Conservation (phyloP, 805 yeast genomes). For the Zygosaccharomyces lentus region DNA sequence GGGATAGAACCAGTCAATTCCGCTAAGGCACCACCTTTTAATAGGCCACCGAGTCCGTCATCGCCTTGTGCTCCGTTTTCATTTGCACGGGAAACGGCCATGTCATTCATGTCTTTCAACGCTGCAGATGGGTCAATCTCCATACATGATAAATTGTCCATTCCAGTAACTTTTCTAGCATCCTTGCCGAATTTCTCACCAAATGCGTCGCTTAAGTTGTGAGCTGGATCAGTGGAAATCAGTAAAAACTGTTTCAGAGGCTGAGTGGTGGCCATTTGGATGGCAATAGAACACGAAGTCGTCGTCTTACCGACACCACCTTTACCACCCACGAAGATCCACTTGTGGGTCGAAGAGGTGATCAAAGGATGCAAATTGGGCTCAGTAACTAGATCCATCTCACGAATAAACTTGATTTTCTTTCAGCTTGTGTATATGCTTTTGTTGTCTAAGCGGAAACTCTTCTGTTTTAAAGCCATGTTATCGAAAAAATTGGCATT, state of each 20-base stretch:
- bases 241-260: constrained; percentile 77
- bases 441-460: background rate
- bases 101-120: constrained; percentile 75
- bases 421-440: background rate
- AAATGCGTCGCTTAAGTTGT: constrained; percentile 94
- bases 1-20: constrained; percentile 95
- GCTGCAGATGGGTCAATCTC: constrained; percentile 97
- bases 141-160: constrained; percentile 89
- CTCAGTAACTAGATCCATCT: constrained; percentile 57
- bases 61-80: constrained; percentile 42
- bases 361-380: constrained; percentile 68
- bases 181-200: constrained; percentile 98
- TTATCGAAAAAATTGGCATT: background rate
- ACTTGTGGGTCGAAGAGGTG: constrained; percentile 67
- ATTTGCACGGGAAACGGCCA: constrained; percentile 36
- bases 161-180: constrained; percentile 88
- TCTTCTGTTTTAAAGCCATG: background rate
- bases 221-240: constrained; percentile 98
- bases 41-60: constrained; percentile 31
- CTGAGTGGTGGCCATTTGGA: constrained; percentile 82
- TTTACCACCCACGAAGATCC: constrained; percentile 99
- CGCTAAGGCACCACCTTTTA: constrained; percentile 43
- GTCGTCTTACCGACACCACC: constrained; percentile 99
- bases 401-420: background rate
- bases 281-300: constrained; percentile 90